phyloP scores from a whole-genome alignment of 2,329 filamentous ascomycete genomes.

The Fusarium nanum region DNA sequence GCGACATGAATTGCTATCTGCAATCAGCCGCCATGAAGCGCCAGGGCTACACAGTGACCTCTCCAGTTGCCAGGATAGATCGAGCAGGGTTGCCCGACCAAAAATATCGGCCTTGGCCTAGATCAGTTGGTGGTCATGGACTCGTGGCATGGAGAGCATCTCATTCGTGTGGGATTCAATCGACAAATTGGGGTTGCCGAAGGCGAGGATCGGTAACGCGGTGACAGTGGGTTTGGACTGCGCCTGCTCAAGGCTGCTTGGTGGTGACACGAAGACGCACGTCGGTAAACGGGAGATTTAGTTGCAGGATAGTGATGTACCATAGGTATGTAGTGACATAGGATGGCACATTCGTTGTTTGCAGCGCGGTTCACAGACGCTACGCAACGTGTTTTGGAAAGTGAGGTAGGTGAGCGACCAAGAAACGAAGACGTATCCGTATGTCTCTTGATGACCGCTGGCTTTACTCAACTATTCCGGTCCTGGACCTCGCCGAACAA shows the following conservation, averaged over 20 bases:
- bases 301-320: slow-evolving; percentile 20
- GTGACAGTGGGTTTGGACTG: slow-evolving; percentile 28
- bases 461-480: slow-evolving; percentile 14
- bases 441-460: slow-evolving; percentile 7
- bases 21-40: slow-evolving; percentile 42
- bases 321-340: slow-evolving; percentile 20
- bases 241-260: slow-evolving; percentile 34
- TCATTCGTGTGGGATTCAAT: slow-evolving; percentile 16
- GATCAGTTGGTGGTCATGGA: slow-evolving; percentile 22
- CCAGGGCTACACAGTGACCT: slow-evolving; percentile 40
- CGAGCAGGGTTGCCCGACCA: slow-evolving; percentile 37
- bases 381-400: slow-evolving; percentile 8
- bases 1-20: slow-evolving; percentile 38
- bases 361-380: slow-evolving; percentile 21
- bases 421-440: not conserved
- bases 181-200: slow-evolving; percentile 32
- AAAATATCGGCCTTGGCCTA: slow-evolving; percentile 31
- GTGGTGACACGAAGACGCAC: slow-evolving; percentile 43
- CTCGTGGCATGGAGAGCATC: slow-evolving; percentile 14
- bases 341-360: slow-evolving; percentile 21
- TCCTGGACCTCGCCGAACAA: not conserved
- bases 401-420: slow-evolving; percentile 3
- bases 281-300: slow-evolving; percentile 37
- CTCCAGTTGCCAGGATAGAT: slow-evolving; percentile 36
- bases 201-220: slow-evolving; percentile 34